These are phyloP conservation scores for Anisodus acutangulus DNA, from an alignment of 257 asterid species.

Conservation along the genomic window DNA sequence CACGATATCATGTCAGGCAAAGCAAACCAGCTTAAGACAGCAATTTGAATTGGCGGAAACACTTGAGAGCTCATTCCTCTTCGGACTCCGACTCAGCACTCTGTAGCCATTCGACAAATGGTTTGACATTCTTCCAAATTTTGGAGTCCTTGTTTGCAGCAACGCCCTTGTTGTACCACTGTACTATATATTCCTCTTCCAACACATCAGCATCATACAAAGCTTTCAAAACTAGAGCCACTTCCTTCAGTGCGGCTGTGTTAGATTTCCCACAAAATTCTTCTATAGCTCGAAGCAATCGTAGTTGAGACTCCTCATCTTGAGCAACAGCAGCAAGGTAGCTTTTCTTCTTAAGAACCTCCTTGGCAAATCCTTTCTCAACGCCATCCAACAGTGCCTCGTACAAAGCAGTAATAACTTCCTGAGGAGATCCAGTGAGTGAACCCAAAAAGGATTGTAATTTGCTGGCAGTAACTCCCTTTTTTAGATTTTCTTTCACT, in stretches of 20 bases:
- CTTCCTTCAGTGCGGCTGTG: conserved; percentile 43
- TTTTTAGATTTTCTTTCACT: conserved; percentile 33
- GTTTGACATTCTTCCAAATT: conserved; percentile 47
- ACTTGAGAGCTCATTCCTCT: conserved; percentile 39
- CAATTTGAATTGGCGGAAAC: background rate
- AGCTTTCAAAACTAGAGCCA: conserved; percentile 46
- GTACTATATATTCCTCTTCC: conserved; percentile 49
- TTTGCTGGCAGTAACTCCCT: conserved; percentile 39
- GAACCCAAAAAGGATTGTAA: conserved; percentile 38
- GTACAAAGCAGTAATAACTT: conserved; percentile 41
- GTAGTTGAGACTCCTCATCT: conserved; percentile 32
- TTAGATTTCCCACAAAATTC: conserved; percentile 42
- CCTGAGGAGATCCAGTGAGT: conserved; percentile 45
- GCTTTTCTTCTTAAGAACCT: conserved; percentile 43
- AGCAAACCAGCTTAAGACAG: background rate
- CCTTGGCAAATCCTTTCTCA: conserved; percentile 47
- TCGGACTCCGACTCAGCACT: conserved; percentile 52
- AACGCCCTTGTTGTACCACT: conserved; percentile 45
- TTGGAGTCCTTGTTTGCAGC: conserved; percentile 38
- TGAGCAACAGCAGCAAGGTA: conserved; percentile 40
- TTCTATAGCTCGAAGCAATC: conserved; percentile 44
- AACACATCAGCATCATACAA: conserved; percentile 47
- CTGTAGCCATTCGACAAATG: conserved; percentile 51
- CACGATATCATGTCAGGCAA: background rate
- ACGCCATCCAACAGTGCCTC: conserved; percentile 45